Percentiles rank a stretch among this genome's conserved stretches.
These are phyloP conservation scores for Mycena floridula DNA, from an alignment of 768 basidiomycete genomes.

Conservation along the genomic window DNA sequence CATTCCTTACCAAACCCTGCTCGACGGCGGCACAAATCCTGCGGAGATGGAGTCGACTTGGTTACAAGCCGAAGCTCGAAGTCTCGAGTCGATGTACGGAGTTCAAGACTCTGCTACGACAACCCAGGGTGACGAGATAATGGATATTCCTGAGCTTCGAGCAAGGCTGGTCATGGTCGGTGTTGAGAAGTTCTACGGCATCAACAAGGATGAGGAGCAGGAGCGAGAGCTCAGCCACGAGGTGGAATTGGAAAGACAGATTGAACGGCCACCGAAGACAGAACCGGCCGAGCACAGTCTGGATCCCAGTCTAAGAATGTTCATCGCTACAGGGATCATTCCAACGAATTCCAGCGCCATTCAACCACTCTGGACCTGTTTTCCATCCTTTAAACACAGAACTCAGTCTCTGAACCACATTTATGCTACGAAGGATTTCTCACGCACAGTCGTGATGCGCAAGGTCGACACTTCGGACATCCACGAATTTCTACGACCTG, in stretches of 20 bases:
- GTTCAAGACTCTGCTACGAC: slow-evolving; percentile 1
- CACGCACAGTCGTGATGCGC: slow-evolving; percentile 23
- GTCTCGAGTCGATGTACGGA: slow-evolving; percentile 28
- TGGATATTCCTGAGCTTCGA: slow-evolving; percentile 13
- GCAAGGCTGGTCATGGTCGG: slow-evolving; percentile 23
- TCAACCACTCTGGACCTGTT: slow-evolving; percentile 12
- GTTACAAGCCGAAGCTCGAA: slow-evolving; percentile 33
- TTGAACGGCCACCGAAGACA: slow-evolving; percentile 27
- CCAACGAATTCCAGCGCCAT: slow-evolving; percentile 11
- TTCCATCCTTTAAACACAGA: slow-evolving; percentile 4
- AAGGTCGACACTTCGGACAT: slow-evolving; percentile 5
- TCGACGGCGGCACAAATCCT: slow-evolving; percentile 4
- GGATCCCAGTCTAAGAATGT: slow-evolving; percentile 16
- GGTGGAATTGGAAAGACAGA: slow-evolving; percentile 33
- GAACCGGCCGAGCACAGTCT: slow-evolving; percentile 20
- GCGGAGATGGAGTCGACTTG: slow-evolving; percentile 18
- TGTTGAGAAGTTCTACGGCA: slow-evolving; percentile 11
- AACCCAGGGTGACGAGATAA: slow-evolving; percentile 1
- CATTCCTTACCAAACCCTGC: slow-evolving; percentile 10
- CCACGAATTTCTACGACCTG: slow-evolving; percentile 28
- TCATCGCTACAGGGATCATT: slow-evolving; percentile 25
- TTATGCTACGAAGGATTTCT: slow-evolving; percentile 29
- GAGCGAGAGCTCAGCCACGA: slow-evolving; percentile 42
- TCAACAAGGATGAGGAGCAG: slow-evolving; percentile 39
- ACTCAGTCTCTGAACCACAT: slow-evolving; percentile 17